phyloP scores from a whole-genome alignment of 352 stramenopile species.

The Phytophthora sansomeana region DNA sequence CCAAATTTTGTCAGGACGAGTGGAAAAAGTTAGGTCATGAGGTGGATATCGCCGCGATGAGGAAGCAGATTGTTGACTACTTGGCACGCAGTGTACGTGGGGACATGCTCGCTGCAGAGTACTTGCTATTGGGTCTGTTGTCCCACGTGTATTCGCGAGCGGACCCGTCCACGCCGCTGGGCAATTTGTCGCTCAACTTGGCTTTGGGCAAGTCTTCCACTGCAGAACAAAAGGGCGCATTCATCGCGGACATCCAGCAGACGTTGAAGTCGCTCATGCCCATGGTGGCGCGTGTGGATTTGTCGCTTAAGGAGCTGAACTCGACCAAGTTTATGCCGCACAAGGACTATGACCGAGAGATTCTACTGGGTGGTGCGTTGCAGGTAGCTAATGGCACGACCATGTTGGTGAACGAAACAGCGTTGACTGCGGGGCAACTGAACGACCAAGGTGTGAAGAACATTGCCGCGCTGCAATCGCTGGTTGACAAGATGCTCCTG shows the following conservation, averaged over 20 bases:
- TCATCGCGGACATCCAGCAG: conserved; percentile 39
- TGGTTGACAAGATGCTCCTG: conserved; percentile 81
- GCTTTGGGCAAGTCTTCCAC: conserved; percentile 34
- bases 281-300: conserved; percentile 54
- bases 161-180: conserved; percentile 67
- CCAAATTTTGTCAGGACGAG: conserved; percentile 44
- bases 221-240: conserved; percentile 23
- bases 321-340: conserved; percentile 65
- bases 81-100: conserved; percentile 48
- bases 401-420: conserved; percentile 75
- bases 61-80: conserved; percentile 52
- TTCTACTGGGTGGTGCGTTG: conserved; percentile 56
- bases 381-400: conserved; percentile 75
- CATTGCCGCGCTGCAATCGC: conserved; percentile 68
- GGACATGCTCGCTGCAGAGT: conserved; percentile 71
- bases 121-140: conserved; percentile 71
- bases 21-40: conserved; percentile 40
- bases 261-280: conserved; percentile 61
- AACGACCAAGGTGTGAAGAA: conserved; percentile 82
- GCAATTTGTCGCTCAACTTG: conserved; percentile 81
- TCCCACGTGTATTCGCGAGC: conserved; percentile 78
- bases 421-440: conserved; percentile 67
- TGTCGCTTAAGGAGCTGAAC: conserved; percentile 74
- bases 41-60: conserved; percentile 35
- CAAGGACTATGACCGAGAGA: conserved; percentile 83